These are phyloP conservation scores for Lophiostoma macrostomum DNA, from an alignment of 495 filamentous ascomycete species.

Conservation along the genomic window DNA sequence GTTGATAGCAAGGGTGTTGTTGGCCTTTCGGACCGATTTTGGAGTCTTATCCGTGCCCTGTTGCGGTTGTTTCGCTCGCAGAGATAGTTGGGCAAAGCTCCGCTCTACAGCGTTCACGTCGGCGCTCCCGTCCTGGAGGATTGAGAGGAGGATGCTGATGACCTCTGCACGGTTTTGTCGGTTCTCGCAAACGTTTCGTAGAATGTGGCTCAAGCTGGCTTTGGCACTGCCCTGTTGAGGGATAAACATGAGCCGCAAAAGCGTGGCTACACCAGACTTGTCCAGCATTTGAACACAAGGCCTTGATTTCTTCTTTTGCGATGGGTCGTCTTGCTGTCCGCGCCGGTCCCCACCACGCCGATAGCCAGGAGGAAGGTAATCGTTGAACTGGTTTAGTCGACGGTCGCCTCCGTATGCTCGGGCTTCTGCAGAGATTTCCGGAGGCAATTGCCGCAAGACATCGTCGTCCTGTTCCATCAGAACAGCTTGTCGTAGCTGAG, in stretches of 20 bases:
- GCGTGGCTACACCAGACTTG: constrained; percentile 88
- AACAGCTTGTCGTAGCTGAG: constrained; percentile 77
- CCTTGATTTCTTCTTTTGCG: constrained; percentile 58
- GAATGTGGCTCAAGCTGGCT: constrained; percentile 75
- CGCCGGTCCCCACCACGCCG: constrained; percentile 27
- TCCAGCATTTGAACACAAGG: constrained; percentile 94
- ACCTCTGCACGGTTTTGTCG: constrained; percentile 91
- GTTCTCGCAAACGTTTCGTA: constrained; percentile 88
- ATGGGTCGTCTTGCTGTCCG: constrained; percentile 19
- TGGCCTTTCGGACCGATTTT: constrained; percentile 67
- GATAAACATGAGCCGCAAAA: constrained; percentile 95
- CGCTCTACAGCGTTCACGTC: constrained; percentile 92
- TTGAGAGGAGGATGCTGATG: constrained; percentile 86
- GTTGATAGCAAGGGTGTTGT: constrained; percentile 45
- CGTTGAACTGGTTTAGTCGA: constrained; percentile 57
- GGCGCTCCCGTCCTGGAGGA: constrained; percentile 92
- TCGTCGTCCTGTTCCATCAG: constrained; percentile 90
- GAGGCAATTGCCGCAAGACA: constrained; percentile 77
- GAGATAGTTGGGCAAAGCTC: constrained; percentile 87
- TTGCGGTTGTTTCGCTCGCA: constrained; percentile 76
- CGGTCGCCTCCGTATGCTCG: constrained; percentile 65
- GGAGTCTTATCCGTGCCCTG: constrained; percentile 73
- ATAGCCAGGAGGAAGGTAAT: constrained; percentile 48
- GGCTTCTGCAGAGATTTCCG: constrained; percentile 80
- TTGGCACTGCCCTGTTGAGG: constrained; percentile 80